Conservation (phyloP, 257 asterid genomes). For the Scutellaria minor region DNA sequence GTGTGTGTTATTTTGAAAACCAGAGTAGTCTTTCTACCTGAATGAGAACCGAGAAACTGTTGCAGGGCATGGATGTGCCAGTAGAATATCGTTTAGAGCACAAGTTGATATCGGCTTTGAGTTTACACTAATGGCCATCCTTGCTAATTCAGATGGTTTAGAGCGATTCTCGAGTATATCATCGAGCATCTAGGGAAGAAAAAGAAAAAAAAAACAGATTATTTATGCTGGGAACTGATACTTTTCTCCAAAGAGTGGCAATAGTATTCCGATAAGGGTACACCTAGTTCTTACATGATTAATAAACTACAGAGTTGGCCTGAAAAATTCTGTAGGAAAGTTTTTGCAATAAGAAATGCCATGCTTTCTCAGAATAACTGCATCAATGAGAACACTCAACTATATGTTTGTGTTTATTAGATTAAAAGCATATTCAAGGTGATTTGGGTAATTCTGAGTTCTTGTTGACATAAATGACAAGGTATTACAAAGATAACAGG, state of each 20-base stretch:
- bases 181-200: constrained; percentile 53
- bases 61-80: constrained; percentile 87
- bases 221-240: background rate
- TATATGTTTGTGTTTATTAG: background rate
- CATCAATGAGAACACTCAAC: background rate
- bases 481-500: background rate
- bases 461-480: background rate
- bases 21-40: constrained; percentile 44
- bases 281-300: background rate
- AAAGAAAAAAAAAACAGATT: background rate
- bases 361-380: background rate
- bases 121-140: constrained; percentile 75
- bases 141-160: constrained; percentile 69
- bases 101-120: constrained; percentile 58
- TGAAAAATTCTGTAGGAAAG: no score
- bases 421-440: background rate
- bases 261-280: background rate
- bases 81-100: constrained; percentile 75
- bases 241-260: background rate
- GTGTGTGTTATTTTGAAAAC: constrained; percentile 10
- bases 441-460: background rate
- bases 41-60: constrained; percentile 79
- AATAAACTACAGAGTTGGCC: background rate
- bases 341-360: no score
- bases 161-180: constrained; percentile 60